Evolutionary conservation across 2,329 filamentous ascomycete genomes (phyloP).

Genomic region (Aulographum hederae): DNA sequence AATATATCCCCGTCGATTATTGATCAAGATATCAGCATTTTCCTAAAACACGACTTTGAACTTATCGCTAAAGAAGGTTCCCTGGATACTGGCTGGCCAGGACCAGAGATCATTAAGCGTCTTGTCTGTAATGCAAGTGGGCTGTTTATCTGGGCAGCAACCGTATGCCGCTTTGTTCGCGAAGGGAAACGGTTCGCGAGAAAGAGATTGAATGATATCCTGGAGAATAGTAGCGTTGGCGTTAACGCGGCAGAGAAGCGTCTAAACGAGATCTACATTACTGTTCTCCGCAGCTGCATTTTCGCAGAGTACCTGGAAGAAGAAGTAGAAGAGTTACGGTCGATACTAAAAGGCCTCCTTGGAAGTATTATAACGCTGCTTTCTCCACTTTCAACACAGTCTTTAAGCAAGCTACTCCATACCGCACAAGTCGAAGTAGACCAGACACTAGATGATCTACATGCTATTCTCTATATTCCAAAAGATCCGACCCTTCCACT

Average conservation of each 20-base stretch:
- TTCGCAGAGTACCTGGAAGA: slow-evolving; percentile 2
- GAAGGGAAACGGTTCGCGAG: slow-evolving; percentile 4
- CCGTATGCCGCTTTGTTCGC: slow-evolving; percentile 8
- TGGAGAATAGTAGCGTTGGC: no score
- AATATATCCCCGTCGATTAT: slow-evolving; percentile 1
- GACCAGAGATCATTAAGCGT: slow-evolving; percentile 7
- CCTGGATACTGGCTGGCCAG: background rate
- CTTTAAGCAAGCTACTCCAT: slow-evolving; percentile 6
- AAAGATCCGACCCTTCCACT: slow-evolving; percentile 3
- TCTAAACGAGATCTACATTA: slow-evolving; percentile 4
- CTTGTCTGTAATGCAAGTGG: slow-evolving; percentile 13
- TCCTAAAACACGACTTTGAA: slow-evolving; percentile 1
- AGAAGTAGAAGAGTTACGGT: no score
- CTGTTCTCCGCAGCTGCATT: slow-evolving; percentile 5
- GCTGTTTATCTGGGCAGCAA: slow-evolving; percentile 13
- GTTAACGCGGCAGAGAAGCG: background rate
- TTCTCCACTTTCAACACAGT: slow-evolving; percentile 6
- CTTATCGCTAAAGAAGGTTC: background rate
- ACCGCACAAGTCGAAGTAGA: slow-evolving; percentile 4
- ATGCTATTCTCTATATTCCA: slow-evolving; percentile 7
- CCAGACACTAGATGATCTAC: slow-evolving; percentile 6
- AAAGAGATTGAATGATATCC: slow-evolving; percentile 5
- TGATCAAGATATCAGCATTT: slow-evolving; percentile 1
- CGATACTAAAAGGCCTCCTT: no score
- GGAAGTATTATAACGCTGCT: slow-evolving; percentile 6